These are phyloP conservation scores for Fusarium oligoseptatum DNA, from an alignment of 2,329 filamentous ascomycete species.

Conservation along the genomic window DNA sequence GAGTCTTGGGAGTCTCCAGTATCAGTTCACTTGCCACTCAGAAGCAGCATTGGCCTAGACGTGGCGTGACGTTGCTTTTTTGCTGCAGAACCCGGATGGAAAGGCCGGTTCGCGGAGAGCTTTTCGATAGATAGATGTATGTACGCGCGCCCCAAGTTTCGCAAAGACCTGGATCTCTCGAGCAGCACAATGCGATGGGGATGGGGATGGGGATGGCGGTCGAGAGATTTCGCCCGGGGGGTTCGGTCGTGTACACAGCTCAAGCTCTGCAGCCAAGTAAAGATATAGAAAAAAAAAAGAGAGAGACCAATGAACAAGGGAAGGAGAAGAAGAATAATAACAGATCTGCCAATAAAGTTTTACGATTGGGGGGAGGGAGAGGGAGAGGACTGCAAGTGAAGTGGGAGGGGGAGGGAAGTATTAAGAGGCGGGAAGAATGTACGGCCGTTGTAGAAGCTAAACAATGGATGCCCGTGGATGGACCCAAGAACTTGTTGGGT, in stretches of 20 bases:
- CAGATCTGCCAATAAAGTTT: conserved; percentile 3
- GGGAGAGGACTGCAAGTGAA: conserved; percentile 2
- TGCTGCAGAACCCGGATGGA: conserved; percentile 20
- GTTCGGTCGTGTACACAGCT: conserved; percentile 21
- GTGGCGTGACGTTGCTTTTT: conserved; percentile 21
- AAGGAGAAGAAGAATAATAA: conserved; percentile 2
- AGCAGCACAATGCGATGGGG: not conserved
- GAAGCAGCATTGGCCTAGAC: conserved; percentile 25
- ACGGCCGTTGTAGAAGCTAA: conserved; percentile 24
- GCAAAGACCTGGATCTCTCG: not conserved
- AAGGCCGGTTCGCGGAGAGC: conserved; percentile 9
- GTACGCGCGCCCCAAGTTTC: conserved; percentile 5
- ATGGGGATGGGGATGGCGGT: not conserved
- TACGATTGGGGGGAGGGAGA: not conserved
- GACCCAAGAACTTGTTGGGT: not conserved
- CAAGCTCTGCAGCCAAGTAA: conserved; percentile 20
- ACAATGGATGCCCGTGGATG: not conserved
- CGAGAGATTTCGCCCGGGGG: conserved; percentile 4
- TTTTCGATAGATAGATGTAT: not conserved
- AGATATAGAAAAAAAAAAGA: conserved; percentile 28
- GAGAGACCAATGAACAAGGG: conserved; percentile 10
- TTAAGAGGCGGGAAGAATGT: conserved; percentile 16
- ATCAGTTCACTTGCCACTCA: conserved; percentile 16
- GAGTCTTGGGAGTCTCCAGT: conserved; percentile 10
- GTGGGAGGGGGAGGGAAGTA: conserved; percentile 26